Evolutionary conservation across 148 eudicot genomes (phyloP), one percentile per base, ranked within the genome.

Genomic region (Amaranthus palmeri): DNA sequence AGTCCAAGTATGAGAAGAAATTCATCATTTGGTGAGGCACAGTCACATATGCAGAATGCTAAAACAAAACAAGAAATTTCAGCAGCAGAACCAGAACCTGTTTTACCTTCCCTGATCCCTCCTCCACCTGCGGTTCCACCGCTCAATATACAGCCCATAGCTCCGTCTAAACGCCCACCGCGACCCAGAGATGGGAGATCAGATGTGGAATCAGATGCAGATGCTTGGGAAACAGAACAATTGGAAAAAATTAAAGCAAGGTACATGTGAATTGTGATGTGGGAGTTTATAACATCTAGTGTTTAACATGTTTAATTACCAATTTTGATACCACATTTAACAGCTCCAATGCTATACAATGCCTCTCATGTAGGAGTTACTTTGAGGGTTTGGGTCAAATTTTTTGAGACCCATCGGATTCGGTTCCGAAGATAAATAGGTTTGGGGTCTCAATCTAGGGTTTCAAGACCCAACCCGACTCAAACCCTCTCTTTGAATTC

Each of bases 151-250:
- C 68, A 76, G 68, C 62, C 81, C 4, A 45, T 54, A 70, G 51
- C 43, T 53, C 81, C 82, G 65, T 78, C 80, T 62, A 81, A 61
- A 67, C 78, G 64, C 48, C 45, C 73, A 57, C 72, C 9, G 61
- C 74, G 68, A 59, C 80, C 67, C 57, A 68, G 77, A 63, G 78
- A 70, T 3, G 80, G 67, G 48, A 82, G 81, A 53, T 61, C 52
- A 15, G 68, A 65, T 14, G 9, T 25, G 36, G 36, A 25, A 25
- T 25, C 78, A 6, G 74, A 79, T 47, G 93, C 96, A 17, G 93
- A 91, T 75, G 81, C 61, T 65, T 91, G 98, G 98, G 93, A 91
- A 73, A 84, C 74, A 73, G 75, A 73, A 47, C 84, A 95, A 76
- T 56, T 95, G 76, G 88, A 79, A 40, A 89, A 73, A 75, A 86